These are phyloP conservation scores for Jatropha multifida DNA, from an alignment of 441 rosid genomes.

Conservation along the genomic window DNA sequence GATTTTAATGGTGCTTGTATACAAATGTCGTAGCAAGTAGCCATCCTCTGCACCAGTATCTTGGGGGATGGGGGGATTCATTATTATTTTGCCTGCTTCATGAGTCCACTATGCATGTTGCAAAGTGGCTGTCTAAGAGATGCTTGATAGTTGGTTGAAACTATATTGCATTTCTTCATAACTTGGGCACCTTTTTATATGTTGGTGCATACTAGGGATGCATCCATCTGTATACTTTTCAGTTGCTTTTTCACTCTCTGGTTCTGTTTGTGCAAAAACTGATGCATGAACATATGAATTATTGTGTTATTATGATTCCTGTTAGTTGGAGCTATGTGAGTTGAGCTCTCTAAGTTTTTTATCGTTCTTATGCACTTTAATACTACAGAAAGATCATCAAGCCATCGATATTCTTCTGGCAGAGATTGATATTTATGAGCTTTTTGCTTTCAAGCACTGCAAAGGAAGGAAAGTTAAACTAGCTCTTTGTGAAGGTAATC, in stretches of 20 bases:
- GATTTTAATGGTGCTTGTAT: not conserved
- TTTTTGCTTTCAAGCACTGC: conserved; percentile 99
- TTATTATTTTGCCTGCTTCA: not conserved
- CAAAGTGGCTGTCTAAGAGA: not conserved
- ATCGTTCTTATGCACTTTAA: conserved; percentile 16
- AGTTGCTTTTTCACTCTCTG: not conserved
- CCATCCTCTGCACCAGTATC: not conserved
- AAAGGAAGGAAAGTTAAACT: conserved; percentile 95
- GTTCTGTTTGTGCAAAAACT: not conserved
- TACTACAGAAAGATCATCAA: conserved; percentile 90
- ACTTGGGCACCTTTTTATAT: not conserved
- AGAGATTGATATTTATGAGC: conserved; percentile 98
- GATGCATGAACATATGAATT: not conserved
- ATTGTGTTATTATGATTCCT: not conserved
- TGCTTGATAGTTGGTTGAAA: conserved; percentile 1
- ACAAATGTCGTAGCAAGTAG: not conserved
- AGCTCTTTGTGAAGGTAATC: conserved; percentile 92
- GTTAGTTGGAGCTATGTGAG: not conserved
- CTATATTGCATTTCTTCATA: not conserved
- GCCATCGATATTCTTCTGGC: conserved; percentile 98
- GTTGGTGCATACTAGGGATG: not conserved
- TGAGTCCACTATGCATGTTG: not conserved
- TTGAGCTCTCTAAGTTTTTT: not conserved
- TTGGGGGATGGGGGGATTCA: not conserved
- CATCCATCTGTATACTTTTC: not conserved